Base-by-base conservation (phyloP, 2,329 filamentous ascomycete genomes). In the Malbranchea zuffiana region DNA sequence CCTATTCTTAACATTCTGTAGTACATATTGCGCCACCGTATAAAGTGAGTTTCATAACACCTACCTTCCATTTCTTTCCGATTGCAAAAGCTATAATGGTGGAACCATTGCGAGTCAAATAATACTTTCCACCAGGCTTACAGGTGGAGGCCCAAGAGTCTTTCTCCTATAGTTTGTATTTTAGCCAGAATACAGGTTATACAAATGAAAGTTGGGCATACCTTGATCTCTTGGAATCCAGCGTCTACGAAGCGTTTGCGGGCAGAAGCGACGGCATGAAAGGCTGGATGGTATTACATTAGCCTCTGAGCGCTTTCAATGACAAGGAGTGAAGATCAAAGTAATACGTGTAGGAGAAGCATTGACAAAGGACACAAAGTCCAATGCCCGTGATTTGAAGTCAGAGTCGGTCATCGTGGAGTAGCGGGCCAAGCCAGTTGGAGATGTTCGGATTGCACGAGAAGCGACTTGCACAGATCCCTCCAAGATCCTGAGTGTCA, bases 361-460 rank as follows among this genome's bases (percentile, higher is more conserved):
- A 63, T 95, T 93, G 59, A 95, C 80, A 65, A 94, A 95, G 63
- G 84, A 80, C 55, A 94, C 65, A 61, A 95, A 94, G 68, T 92
- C 84, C 62, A 81, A 67, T 37, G 83, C 83, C 37, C 44, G 44
- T 30, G 46, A 50, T 41, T 51, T 57, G 43, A 51, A 50, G 34
- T 50, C 43, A 17, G 46, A 26, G 19, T 45, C 43, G 24, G 46
- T 42, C 55, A 57, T 57, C 32, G 43, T 54, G 17, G 49, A 44
- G 31, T 41, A 43, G 31, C 13, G 29, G 11, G 15, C 5, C n/a
- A 28, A 16, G 2, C 21, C 11, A 19, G 20, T 12, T 18, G 13
- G 29, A 10, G 29, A 23, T 12, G 16, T 6, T 6, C 13, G 20
- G 15, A 27, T 19, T 21, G 29, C 7, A 17, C 23, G 23, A 21